These are phyloP conservation scores for Boletellus emodensis DNA, from an alignment of 768 basidiomycete genomes.

Conservation along the genomic window DNA sequence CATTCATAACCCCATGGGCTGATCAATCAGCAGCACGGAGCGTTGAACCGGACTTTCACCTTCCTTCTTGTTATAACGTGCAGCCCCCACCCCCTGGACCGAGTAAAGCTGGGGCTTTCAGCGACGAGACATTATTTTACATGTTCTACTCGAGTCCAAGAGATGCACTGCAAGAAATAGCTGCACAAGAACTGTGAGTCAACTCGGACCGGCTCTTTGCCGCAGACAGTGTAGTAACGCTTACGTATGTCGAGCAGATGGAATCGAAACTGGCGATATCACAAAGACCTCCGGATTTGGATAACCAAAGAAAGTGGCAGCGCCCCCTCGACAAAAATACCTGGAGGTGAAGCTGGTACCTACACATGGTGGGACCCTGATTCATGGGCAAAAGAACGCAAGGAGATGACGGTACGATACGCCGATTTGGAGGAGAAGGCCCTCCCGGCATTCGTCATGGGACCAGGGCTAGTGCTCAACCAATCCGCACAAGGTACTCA, in stretches of 20 bases:
- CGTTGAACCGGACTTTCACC: slow-evolving; percentile 89
- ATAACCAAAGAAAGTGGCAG: slow-evolving; percentile 87
- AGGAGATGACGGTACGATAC: slow-evolving; percentile 74
- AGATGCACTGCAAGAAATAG: slow-evolving; percentile 91
- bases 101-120: slow-evolving; percentile 76
- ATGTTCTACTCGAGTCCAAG: slow-evolving; percentile 95
- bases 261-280: slow-evolving; percentile 94
- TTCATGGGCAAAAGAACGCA: slow-evolving; percentile 71
- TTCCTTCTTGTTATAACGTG: slow-evolving; percentile 91
- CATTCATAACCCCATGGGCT: slow-evolving; percentile 96
- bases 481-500: slow-evolving; percentile 31
- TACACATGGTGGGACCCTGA: slow-evolving; percentile 91
- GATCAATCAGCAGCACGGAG: slow-evolving; percentile 81
- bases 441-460: slow-evolving; percentile 54
- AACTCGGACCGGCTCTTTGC: slow-evolving; percentile 10
- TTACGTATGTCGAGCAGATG: slow-evolving; percentile 47
- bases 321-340: slow-evolving; percentile 69
- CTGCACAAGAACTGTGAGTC: slow-evolving; percentile 90
- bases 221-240: slow-evolving; percentile 1
- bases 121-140: slow-evolving; percentile 96
- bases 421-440: slow-evolving; percentile 73
- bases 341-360: slow-evolving; percentile 79
- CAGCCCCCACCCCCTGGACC: slow-evolving; percentile 83
- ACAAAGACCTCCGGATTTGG: slow-evolving; percentile 83
- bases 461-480: slow-evolving; percentile 43